Percentiles rank a stretch among this genome's conserved stretches.
phyloP scores from a whole-genome alignment of 305 asterid genomes.

The Solanum hybrid region DNA sequence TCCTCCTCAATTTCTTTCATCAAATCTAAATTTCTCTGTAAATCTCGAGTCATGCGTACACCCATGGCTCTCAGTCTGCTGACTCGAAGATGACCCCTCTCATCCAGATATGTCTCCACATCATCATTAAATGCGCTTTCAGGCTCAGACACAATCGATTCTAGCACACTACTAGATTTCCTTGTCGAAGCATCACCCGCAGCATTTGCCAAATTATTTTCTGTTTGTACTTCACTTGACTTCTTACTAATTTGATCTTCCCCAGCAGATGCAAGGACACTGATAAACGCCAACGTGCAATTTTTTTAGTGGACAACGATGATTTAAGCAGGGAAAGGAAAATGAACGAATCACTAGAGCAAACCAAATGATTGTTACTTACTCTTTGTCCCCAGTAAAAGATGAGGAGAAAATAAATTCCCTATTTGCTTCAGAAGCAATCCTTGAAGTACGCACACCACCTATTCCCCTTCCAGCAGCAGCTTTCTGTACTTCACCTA shows the following conservation, averaged over 20 bases:
- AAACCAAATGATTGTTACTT: slow-evolving; percentile 19
- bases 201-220: slow-evolving; percentile 18
- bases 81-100: slow-evolving; percentile 73
- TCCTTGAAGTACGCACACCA: slow-evolving; percentile 86
- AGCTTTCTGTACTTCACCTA: slow-evolving; percentile 83
- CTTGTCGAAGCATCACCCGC: slow-evolving; percentile 17
- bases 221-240: slow-evolving; percentile 32
- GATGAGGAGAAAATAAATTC: slow-evolving; percentile 92
- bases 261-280: slow-evolving; percentile 68
- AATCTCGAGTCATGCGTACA: slow-evolving; percentile 91
- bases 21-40: slow-evolving; percentile 90
- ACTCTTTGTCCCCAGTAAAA: slow-evolving; percentile 82
- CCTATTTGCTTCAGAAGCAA: slow-evolving; percentile 95
- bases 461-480: slow-evolving; percentile 90
- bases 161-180: slow-evolving; percentile 29
- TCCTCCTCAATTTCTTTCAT: slow-evolving; percentile 79
- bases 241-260: slow-evolving; percentile 31
- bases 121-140: slow-evolving; percentile 42
- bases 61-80: slow-evolving; percentile 91
- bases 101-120: slow-evolving; percentile 84
- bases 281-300: slow-evolving; percentile 20
- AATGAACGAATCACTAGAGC: neutral
- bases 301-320: neutral
- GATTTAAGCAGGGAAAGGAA: slow-evolving; percentile 14
- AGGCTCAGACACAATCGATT: slow-evolving; percentile 38